A percentile compares a stretch with the other conserved stretches of the same genome.
Evolutionary conservation across 495 filamentous ascomycete species (phyloP).

Genomic region (Extremus antarcticus): DNA sequence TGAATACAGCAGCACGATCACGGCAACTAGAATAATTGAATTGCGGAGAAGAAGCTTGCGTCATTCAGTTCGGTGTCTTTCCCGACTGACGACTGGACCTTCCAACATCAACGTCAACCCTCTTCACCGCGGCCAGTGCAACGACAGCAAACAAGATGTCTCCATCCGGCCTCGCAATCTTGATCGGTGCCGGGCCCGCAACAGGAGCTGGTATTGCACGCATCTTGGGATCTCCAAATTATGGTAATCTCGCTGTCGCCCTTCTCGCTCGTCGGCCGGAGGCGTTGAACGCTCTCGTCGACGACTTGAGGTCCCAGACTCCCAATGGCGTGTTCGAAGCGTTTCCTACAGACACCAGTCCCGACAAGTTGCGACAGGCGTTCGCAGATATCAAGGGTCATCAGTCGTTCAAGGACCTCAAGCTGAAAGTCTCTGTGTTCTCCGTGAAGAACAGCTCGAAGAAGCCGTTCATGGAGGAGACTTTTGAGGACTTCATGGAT

Average conservation of each 20-base stretch:
- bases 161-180: constrained; percentile 35
- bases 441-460: constrained; percentile 37
- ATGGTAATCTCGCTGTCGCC: constrained; percentile 40
- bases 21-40: too few relatives aligned
- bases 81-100: neutral
- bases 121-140: neutral
- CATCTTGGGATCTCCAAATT: constrained; percentile 34
- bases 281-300: constrained; percentile 29
- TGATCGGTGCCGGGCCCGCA: constrained; percentile 36
- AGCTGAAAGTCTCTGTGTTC: constrained; percentile 36
- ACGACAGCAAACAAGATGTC: constrained; percentile 26
- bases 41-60: too few relatives aligned
- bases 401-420: constrained; percentile 32
- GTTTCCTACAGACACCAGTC: constrained; percentile 37
- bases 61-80: neutral
- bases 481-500: constrained; percentile 33
- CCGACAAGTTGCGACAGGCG: constrained; percentile 27
- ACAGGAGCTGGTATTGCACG: constrained; percentile 39
- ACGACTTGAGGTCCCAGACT: constrained; percentile 27
- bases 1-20: too few relatives aligned
- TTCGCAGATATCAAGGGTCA: constrained; percentile 36
- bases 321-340: constrained; percentile 33
- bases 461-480: constrained; percentile 41
- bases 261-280: constrained; percentile 36
- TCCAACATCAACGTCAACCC: too few relatives aligned